These are phyloP conservation scores for Zalaria obscura DNA, from an alignment of 2,329 filamentous ascomycete species.

Conservation along the genomic window DNA sequence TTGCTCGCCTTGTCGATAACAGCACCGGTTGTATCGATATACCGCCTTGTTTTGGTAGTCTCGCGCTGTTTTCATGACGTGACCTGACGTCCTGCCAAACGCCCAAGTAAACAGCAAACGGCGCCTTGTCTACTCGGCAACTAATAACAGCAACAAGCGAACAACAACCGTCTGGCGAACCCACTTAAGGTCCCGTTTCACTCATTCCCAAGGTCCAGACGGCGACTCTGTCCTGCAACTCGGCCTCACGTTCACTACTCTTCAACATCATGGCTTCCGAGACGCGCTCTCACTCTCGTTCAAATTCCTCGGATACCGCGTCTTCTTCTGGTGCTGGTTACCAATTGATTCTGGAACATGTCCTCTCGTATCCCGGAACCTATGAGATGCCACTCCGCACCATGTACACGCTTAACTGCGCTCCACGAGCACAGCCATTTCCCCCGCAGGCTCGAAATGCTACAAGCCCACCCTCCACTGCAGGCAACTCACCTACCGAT, in stretches of 20 bases:
- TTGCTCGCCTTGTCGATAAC: no score
- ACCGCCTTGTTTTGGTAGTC: no score
- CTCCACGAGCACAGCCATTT: slow-evolving; percentile 31
- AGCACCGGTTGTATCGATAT: no score
- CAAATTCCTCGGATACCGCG: neutral
- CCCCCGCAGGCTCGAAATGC: slow-evolving; percentile 8
- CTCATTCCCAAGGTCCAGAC: no score
- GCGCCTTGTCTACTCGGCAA: no score
- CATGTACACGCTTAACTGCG: slow-evolving; percentile 53
- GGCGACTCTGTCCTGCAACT: no score
- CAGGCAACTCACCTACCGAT: slow-evolving; percentile 22
- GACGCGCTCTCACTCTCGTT: neutral
- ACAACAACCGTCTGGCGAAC: no score
- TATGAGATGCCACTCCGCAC: slow-evolving; percentile 54
- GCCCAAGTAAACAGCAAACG: no score
- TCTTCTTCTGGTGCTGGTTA: slow-evolving; percentile 8
- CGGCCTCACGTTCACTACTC: neutral
- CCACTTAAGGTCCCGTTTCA: no score
- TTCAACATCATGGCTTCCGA: neutral
- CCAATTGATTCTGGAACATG: slow-evolving; percentile 40
- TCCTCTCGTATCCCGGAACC: slow-evolving; percentile 45
- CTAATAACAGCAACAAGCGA: no score
- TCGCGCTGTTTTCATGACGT: no score
- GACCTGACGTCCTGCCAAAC: no score
- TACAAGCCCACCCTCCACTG: slow-evolving; percentile 17